Evolutionary conservation across 768 basidiomycete species (phyloP), one percentile per base, ranked within the genome.

Genomic region (Tricholoma matsutake): DNA sequence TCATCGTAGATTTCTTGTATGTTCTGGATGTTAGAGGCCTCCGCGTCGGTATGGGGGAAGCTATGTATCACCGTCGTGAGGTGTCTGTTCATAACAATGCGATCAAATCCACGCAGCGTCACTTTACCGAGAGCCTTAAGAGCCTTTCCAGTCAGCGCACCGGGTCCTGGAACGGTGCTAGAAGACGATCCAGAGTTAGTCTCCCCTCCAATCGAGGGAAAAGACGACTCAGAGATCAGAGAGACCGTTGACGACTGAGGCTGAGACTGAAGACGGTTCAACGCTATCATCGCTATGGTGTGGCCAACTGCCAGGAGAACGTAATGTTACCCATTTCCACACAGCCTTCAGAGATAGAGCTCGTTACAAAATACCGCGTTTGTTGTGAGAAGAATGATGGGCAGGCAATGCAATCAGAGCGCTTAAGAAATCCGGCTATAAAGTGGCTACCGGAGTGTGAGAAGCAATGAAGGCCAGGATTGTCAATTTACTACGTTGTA

Each of bases 81-180:
- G 53, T 66, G 68, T 29, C 65, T 63, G 13, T 61, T 52, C 51
- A 72, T 72, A 25, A 69, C 59, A 5, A 71, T 54, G 20, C 64
- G 68, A 5, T 78, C 80, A 34, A 86, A 76, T 32, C 86, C 77
- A 5, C 79, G 79, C 62, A 76, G 66, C 16, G 86, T 80, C 1
- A 79, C 78, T 39, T 75, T 74, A 0, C 86, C 86, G 6, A 87
- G 79, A 57, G 83, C 75, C 64, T 86, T 87, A 18, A 72, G 65
- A 9, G 83, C 86, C 22, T 73, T 68, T 1, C 81, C 83, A 6
- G 63, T 60, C 4, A 75, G 64, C 1, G 81, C 84, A 13, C 79
- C 78, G 1, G 71, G 71, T 1, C 71, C 71, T 20, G 67, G 65
- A 8, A 69, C 60, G 6, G 69, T 69, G 43, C 67, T 69, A 1